A percentile compares a stretch with the other conserved stretches of the same genome.
phyloP scores from a whole-genome alignment of 257 asterid genomes.

The Salvia hispanica region DNA sequence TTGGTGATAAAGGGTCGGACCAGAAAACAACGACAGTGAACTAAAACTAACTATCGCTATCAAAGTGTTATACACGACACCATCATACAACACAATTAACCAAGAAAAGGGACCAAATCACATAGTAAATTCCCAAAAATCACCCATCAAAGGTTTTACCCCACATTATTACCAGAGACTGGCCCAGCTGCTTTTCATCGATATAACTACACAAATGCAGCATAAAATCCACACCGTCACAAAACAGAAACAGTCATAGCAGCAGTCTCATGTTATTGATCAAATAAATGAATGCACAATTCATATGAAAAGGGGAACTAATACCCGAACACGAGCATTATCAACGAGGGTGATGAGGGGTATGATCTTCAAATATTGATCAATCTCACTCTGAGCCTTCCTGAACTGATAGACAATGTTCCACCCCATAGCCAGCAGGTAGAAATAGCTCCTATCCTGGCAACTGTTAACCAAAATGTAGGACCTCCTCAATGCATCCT shows the following conservation, averaged over 20 bases:
- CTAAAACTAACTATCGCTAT: no score
- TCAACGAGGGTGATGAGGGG: conserved; percentile 90
- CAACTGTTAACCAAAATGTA: conserved; percentile 80
- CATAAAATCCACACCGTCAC: background rate
- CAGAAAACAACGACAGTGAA: no score
- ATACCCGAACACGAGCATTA: conserved; percentile 93
- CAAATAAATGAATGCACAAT: background rate
- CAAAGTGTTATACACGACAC: no score
- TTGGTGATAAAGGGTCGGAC: no score
- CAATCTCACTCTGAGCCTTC: conserved; percentile 88
- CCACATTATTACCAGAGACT: background rate
- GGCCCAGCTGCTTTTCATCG: background rate
- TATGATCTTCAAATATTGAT: conserved; percentile 80
- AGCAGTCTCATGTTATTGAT: conserved; percentile 4
- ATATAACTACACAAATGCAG: background rate
- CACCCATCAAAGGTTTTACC: conserved; percentile 2
- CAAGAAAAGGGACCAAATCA: conserved; percentile 10
- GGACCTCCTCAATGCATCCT: conserved; percentile 84
- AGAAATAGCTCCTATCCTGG: conserved; percentile 80
- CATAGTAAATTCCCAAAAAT: conserved; percentile 5
- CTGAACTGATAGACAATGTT: conserved; percentile 93
- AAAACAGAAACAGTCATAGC: background rate
- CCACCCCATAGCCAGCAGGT: conserved; percentile 96
- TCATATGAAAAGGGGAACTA: conserved; percentile 21
- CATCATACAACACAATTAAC: no score